Evolutionary conservation across 1,139 yeast genomes (phyloP).

Genomic region (Debaryomyces psychrophilus): DNA sequence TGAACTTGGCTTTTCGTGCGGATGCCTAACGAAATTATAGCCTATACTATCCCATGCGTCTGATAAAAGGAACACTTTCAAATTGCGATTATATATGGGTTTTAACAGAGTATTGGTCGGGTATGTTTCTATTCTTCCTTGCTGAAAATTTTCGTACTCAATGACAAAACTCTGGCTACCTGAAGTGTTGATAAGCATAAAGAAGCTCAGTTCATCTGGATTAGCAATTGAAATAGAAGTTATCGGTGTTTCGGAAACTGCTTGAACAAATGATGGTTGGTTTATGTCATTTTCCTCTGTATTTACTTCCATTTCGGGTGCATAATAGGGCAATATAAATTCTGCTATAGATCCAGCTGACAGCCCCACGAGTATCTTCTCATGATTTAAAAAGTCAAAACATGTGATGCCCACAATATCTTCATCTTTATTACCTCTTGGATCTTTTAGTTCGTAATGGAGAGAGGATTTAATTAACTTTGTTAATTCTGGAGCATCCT

Average conservation of each 20-base stretch:
- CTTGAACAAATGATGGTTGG: conserved; percentile 52
- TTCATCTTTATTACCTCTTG: conserved; percentile 12
- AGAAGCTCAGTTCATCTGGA: conserved; percentile 27
- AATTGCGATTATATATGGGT: conserved; percentile 32
- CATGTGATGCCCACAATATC: conserved; percentile 44
- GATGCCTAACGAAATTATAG: conserved; percentile 34
- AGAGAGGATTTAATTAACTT: conserved; percentile 32
- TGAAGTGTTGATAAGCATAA: conserved; percentile 50
- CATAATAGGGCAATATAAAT: conserved; percentile 41
- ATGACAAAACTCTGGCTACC: conserved; percentile 47
- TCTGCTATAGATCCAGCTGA: conserved; percentile 70
- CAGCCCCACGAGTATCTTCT: conserved; percentile 62
- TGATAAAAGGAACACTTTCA: conserved; percentile 30
- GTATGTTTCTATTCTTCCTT: conserved; percentile 32
- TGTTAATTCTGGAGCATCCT: conserved; percentile 22
- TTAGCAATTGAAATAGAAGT: conserved; percentile 44
- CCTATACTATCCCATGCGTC: conserved; percentile 35
- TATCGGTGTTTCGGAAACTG: conserved; percentile 55
- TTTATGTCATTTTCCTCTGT: conserved; percentile 19
- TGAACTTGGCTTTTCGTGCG: conserved; percentile 39
- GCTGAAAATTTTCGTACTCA: conserved; percentile 45
- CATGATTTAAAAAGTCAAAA: conserved; percentile 56
- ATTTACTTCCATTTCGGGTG: neutral
- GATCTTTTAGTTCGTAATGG: conserved; percentile 27
- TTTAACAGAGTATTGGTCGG: conserved; percentile 24